Percentiles rank a stretch among this genome's conserved stretches.
Evolutionary conservation across 2,329 filamentous ascomycete species (phyloP).

Genomic region (Rhexocercosporidium sp.): DNA sequence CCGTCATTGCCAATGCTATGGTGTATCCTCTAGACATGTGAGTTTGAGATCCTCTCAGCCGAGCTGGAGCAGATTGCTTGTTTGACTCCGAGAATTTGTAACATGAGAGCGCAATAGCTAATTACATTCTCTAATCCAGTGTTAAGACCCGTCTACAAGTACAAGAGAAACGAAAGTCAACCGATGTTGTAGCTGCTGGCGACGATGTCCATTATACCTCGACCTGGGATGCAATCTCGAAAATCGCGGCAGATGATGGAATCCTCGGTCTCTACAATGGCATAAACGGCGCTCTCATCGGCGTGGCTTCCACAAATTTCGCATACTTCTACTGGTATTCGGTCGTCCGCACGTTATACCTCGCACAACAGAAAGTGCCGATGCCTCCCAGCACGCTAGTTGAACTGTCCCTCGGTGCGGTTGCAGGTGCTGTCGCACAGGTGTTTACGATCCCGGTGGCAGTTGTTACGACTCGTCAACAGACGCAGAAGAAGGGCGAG

Average conservation of each 20-base stretch:
- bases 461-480: conserved; percentile 93
- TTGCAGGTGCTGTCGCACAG: conserved; percentile 89
- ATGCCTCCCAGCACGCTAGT: conserved; percentile 76
- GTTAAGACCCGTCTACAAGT: conserved; percentile 97
- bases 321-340: conserved; percentile 99
- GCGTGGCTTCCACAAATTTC: conserved; percentile 97
- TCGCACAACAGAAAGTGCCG: conserved; percentile 61
- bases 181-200: conserved; percentile 47
- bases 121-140: conserved; percentile 51
- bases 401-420: conserved; percentile 84
- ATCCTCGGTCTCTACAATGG: conserved; percentile 84
- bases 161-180: conserved; percentile 73
- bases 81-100: not conserved
- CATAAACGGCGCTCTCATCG: conserved; percentile 83
- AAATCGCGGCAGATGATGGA: conserved; percentile 83
- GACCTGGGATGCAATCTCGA: conserved; percentile 85
- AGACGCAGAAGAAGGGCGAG: conserved; percentile 85
- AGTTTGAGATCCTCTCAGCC: conserved; percentile 46
- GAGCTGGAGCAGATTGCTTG: conserved; percentile 3
- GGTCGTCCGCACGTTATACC: conserved; percentile 80
- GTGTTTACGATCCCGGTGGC: conserved; percentile 96
- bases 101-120: not conserved
- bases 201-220: conserved; percentile 79
- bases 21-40: conserved; percentile 98
- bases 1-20: conserved; percentile 90